phyloP scores from a whole-genome alignment of 495 filamentous ascomycete species.

The Lasiosphaeria ovina region DNA sequence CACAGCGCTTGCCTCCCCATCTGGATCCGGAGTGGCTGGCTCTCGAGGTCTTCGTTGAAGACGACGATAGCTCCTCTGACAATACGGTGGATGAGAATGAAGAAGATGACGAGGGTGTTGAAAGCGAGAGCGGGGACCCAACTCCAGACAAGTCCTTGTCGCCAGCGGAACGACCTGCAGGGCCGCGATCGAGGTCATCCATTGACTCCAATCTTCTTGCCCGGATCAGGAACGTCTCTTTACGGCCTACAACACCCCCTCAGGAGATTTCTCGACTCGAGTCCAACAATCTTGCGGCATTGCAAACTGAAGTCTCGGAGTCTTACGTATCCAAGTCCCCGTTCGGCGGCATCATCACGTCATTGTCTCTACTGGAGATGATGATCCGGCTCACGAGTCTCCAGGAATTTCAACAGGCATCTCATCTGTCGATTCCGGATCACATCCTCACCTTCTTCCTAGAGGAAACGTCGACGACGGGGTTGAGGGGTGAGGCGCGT shows the following conservation, averaged over 20 bases:
- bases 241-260: slow-evolving; percentile 31
- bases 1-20: slow-evolving; percentile 66
- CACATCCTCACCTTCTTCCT: slow-evolving; percentile 94
- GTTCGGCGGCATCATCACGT: slow-evolving; percentile 64
- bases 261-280: slow-evolving; percentile 18
- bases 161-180: not conserved
- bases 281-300: slow-evolving; percentile 5
- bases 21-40: slow-evolving; percentile 96
- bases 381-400: slow-evolving; percentile 86
- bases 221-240: slow-evolving; percentile 41
- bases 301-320: slow-evolving; percentile 8
- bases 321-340: slow-evolving; percentile 33
- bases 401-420: slow-evolving; percentile 95
- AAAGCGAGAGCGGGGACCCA: not conserved
- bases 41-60: slow-evolving; percentile 77
- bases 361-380: slow-evolving; percentile 90
- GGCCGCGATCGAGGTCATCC: slow-evolving; percentile 21
- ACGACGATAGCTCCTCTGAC: slow-evolving; percentile 37
- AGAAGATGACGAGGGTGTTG: slow-evolving; percentile 17
- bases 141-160: not conserved
- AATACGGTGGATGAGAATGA: slow-evolving; percentile 27
- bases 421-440: slow-evolving; percentile 91
- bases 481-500: slow-evolving; percentile 66
- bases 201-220: slow-evolving; percentile 40
- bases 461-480: slow-evolving; percentile 73